Conservation (phyloP, 352 stramenopile species). For the Globisporangium parvum region DNA sequence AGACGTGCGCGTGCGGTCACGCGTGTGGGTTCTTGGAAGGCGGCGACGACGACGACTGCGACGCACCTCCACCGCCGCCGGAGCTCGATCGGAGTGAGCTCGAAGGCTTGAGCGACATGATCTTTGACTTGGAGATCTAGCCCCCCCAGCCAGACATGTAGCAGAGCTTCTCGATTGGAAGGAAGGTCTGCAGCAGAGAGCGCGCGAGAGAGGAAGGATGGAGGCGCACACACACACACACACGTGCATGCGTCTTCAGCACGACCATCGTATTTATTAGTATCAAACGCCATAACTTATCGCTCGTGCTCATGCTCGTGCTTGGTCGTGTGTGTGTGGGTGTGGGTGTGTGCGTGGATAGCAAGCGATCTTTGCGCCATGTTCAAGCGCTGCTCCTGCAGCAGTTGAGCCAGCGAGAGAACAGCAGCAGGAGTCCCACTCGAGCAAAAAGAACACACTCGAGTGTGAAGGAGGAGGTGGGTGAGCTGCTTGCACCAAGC, state of each 20-base stretch:
- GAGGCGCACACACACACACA: not conserved
- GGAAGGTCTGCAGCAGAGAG: not conserved
- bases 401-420: too few species aligned
- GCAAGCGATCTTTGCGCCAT: not conserved
- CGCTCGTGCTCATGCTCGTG: not conserved
- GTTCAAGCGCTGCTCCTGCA: not conserved
- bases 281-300: too few species aligned
- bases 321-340: not conserved
- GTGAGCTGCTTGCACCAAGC: too few species aligned
- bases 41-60: slow-evolving; percentile 22
- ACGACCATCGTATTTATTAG: not conserved
- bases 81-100: slow-evolving; percentile 4
- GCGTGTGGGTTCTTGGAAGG: slow-evolving; percentile 23
- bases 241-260: too few species aligned
- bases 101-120: slow-evolving; percentile 33
- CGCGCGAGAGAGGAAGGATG: not conserved
- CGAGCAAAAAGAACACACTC: too few species aligned
- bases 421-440: too few species aligned
- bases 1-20: slow-evolving; percentile 36
- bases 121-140: slow-evolving; percentile 69
- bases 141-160: not conserved
- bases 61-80: slow-evolving; percentile 6
- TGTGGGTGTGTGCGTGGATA: too few species aligned
- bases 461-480: too few species aligned
- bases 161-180: not conserved